phyloP scores from a whole-genome alignment of 176 grass and related monocot species.

The Stipa capillata region DNA sequence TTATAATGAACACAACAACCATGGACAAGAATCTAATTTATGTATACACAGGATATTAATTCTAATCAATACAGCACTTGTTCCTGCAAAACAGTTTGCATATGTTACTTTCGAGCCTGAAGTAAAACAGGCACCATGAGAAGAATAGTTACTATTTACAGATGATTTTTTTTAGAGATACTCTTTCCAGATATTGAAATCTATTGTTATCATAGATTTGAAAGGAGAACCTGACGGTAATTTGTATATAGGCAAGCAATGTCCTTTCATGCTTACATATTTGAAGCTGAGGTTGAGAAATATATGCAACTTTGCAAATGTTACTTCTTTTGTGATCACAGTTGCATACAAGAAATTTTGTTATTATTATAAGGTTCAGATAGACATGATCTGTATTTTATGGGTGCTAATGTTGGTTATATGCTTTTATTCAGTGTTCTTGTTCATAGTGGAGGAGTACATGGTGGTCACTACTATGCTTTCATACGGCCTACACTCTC shows the following conservation, averaged over 20 bases:
- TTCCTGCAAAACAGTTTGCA: neutral
- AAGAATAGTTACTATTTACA: neutral
- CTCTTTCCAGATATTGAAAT: neutral
- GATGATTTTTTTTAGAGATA: too few relatives aligned
- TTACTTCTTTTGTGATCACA: neutral
- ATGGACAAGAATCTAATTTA: neutral
- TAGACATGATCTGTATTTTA: neutral
- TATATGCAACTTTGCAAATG: neutral
- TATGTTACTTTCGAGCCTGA: neutral
- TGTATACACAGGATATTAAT: conserved; percentile 6
- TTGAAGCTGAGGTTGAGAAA: neutral
- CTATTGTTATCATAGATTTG: neutral
- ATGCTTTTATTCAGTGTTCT: conserved; percentile 73
- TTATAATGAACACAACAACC: neutral
- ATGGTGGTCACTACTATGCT: conserved; percentile 97
- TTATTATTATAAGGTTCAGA: neutral
- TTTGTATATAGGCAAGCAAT: neutral
- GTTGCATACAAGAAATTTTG: neutral
- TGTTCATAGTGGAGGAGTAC: conserved; percentile 98
- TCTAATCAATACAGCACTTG: neutral
- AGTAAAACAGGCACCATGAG: neutral
- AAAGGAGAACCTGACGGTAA: neutral
- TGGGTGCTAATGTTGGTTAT: conserved; percentile 24
- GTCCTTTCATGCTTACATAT: neutral
- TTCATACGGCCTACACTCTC: conserved; percentile 89